A percentile compares a stretch with the other conserved stretches of the same genome.
These are phyloP conservation scores for Austroboletus novae-zelandiae DNA, from an alignment of 1,284 basidiomycete species.

Conservation along the genomic window DNA sequence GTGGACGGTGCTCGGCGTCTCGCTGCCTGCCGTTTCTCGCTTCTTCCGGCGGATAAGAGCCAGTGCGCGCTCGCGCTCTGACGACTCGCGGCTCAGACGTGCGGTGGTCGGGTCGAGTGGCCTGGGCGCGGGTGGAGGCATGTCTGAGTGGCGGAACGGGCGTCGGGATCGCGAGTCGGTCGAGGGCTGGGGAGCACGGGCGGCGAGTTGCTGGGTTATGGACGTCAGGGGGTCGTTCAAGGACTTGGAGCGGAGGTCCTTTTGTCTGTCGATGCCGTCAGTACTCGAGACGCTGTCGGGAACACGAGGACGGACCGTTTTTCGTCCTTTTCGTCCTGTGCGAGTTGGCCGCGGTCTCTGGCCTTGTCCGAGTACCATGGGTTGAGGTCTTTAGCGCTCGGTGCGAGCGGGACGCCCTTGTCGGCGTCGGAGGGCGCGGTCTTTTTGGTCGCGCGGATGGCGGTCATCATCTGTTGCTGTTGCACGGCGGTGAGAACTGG, in stretches of 20 bases:
- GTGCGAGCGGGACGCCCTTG: constrained; percentile 68
- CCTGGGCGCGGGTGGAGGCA: constrained; percentile 16
- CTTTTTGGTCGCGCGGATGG: constrained; percentile 45
- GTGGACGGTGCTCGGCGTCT: constrained; percentile 67
- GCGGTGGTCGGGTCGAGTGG: constrained; percentile 43
- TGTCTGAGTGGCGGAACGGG: constrained; percentile 10
- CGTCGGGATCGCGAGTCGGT: constrained; percentile 5
- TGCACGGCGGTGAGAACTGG: background rate
- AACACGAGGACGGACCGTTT: constrained; percentile 10
- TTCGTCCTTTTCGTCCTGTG: constrained; percentile 21
- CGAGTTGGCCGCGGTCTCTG: constrained; percentile 34
- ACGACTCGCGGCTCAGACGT: constrained; percentile 65
- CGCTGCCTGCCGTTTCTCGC: constrained; percentile 57
- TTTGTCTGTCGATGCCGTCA: constrained; percentile 42
- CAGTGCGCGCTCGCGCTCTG: constrained; percentile 68
- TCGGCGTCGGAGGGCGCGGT: constrained; percentile 56
- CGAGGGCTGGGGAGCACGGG: constrained; percentile 26
- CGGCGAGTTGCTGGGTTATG: constrained; percentile 63
- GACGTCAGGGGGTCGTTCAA: constrained; percentile 69
- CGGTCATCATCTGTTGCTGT: constrained; percentile 45
- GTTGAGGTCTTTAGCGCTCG: constrained; percentile 68
- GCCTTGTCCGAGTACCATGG: constrained; percentile 68
- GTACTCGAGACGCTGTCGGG: background rate
- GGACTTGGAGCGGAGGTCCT: constrained; percentile 61
- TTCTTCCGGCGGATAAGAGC: constrained; percentile 65